These are phyloP conservation scores for Phialophora chinensis DNA, from an alignment of 2,329 filamentous ascomycete species.

Conservation along the genomic window DNA sequence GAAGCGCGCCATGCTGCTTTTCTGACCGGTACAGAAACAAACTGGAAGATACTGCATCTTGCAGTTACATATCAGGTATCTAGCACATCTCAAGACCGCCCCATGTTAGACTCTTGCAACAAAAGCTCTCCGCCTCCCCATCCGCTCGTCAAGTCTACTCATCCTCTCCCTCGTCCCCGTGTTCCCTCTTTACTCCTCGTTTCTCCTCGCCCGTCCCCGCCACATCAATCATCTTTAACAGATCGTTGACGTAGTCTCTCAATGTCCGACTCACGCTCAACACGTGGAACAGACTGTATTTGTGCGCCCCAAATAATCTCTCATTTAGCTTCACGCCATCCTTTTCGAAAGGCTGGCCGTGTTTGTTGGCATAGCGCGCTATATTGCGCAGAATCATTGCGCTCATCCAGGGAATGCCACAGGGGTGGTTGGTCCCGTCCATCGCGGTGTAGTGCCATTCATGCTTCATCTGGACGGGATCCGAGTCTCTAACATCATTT, in stretches of 20 bases:
- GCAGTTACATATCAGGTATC: not conserved
- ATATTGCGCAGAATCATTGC: constrained; percentile 56
- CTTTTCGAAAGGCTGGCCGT: constrained; percentile 36
- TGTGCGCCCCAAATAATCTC: constrained; percentile 33
- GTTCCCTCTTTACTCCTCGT: constrained; percentile 24
- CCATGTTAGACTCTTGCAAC: not conserved
- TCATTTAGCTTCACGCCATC: constrained; percentile 32
- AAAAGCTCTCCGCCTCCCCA: not conserved
- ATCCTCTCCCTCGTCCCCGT: constrained; percentile 31
- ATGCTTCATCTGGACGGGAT: constrained; percentile 40
- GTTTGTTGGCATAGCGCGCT: constrained; percentile 47
- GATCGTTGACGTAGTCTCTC: constrained; percentile 50
- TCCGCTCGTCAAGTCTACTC: not conserved
- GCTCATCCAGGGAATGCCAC: constrained; percentile 55
- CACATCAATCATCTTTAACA: constrained; percentile 51
- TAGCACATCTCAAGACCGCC: not conserved
- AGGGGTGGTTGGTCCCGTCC: constrained; percentile 50
- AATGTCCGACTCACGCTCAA: constrained; percentile 45
- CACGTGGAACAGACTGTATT: constrained; percentile 33
- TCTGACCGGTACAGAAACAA: not conserved
- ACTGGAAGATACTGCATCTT: not conserved
- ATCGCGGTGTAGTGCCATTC: constrained; percentile 47
- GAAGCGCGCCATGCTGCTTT: not conserved
- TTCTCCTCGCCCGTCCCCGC: constrained; percentile 33
- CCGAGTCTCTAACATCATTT: constrained; percentile 24